These are phyloP conservation scores for Saccharomycopsis olivae DNA, from an alignment of 805 yeast genomes.

Conservation along the genomic window DNA sequence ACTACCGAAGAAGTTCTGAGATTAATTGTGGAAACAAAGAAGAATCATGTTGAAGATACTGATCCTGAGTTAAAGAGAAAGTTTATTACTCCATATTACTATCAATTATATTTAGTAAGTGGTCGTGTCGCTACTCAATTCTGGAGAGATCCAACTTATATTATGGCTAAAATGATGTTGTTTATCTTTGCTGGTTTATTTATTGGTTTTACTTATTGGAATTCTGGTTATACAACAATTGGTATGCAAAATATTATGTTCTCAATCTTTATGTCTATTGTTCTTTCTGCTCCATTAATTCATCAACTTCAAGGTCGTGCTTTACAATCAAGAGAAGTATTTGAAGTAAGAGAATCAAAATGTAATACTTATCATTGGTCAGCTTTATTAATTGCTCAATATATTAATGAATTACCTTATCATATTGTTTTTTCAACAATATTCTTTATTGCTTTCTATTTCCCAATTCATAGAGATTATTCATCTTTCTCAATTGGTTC, in stretches of 20 bases:
- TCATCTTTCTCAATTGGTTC: constrained; percentile 41
- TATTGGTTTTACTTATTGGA: constrained; percentile 63
- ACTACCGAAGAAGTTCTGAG: constrained; percentile 25
- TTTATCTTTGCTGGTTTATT: constrained; percentile 44
- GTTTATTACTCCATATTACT: constrained; percentile 38
- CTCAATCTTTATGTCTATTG: constrained; percentile 47
- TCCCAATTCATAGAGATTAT: constrained; percentile 33
- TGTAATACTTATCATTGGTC: constrained; percentile 72
- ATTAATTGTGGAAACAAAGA: constrained; percentile 16
- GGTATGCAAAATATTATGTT: constrained; percentile 55
- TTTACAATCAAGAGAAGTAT: constrained; percentile 46
- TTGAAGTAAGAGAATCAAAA: constrained; percentile 59
- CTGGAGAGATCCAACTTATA: constrained; percentile 54
- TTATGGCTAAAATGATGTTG: constrained; percentile 48
- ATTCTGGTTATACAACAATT: constrained; percentile 38
- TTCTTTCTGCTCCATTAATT: constrained; percentile 44
- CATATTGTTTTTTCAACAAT: constrained; percentile 38
- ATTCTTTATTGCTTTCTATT: constrained; percentile 43
- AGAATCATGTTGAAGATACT: constrained; percentile 7
- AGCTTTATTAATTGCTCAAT: constrained; percentile 41
- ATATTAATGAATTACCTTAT: constrained; percentile 52
- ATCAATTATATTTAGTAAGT: constrained; percentile 33
- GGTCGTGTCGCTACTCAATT: constrained; percentile 33
- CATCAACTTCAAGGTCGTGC: constrained; percentile 58
- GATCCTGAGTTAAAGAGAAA: constrained; percentile 20